Conservation (phyloP, 148 eudicot species). For the Amaranthus hypochondriacus region DNA sequence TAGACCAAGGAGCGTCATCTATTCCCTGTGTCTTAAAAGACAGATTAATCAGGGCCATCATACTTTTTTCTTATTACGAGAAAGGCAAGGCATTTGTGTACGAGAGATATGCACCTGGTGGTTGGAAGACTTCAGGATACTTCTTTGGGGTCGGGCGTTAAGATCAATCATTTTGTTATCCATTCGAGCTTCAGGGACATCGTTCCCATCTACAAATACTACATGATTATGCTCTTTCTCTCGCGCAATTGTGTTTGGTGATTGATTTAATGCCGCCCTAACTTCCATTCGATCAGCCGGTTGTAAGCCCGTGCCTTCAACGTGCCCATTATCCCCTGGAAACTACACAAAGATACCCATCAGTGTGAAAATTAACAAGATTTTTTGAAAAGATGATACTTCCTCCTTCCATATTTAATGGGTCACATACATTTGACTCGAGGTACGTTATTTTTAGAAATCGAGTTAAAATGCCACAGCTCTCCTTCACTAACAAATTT, state of each 20-base stretch:
- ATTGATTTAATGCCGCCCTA: slow-evolving; percentile 42
- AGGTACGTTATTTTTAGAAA: too few relatives aligned
- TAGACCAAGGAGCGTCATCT: slow-evolving; percentile 34
- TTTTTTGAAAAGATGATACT: background rate
- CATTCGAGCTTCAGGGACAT: slow-evolving; percentile 35
- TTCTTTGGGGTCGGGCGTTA: slow-evolving; percentile 71
- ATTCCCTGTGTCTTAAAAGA: slow-evolving; percentile 46
- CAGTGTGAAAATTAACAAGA: background rate
- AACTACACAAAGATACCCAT: slow-evolving; percentile 45
- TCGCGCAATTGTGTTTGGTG: slow-evolving; percentile 27
- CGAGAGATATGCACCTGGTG: slow-evolving; percentile 39
- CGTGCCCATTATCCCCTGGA: slow-evolving; percentile 57
- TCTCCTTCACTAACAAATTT: too few relatives aligned
- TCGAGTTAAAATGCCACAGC: too few relatives aligned
- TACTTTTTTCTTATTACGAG: background rate
- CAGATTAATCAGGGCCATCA: background rate
- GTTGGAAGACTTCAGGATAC: slow-evolving; percentile 42
- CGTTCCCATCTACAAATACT: slow-evolving; percentile 29
- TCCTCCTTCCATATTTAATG: too few relatives aligned
- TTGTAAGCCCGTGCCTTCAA: slow-evolving; percentile 42
- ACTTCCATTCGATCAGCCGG: slow-evolving; percentile 37
- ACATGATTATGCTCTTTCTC: slow-evolving; percentile 47
- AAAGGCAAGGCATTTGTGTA: background rate
- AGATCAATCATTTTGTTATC: slow-evolving; percentile 70
- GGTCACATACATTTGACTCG: too few relatives aligned